Percentiles rank a stretch among this genome's conserved stretches.
Evolutionary conservation across 2,329 filamentous ascomycete species (phyloP).

Genomic region (Chaetomium sp.): DNA sequence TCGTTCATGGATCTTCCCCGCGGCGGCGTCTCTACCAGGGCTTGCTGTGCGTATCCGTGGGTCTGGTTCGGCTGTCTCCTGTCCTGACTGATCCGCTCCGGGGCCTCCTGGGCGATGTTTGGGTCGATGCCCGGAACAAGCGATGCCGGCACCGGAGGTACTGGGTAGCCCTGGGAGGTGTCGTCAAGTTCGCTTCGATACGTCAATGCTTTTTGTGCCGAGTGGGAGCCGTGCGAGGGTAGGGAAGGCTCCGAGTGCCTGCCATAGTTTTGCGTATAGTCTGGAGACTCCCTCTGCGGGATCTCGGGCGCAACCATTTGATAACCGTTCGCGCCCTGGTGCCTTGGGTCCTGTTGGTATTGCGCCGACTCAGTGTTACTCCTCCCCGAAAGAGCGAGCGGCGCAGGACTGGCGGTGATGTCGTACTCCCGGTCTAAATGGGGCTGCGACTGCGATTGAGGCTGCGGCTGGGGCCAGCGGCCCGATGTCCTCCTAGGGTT

Average conservation of each 20-base stretch:
- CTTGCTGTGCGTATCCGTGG: constrained; percentile 49
- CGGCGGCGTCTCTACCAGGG: constrained; percentile 44
- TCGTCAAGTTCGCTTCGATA: constrained; percentile 45
- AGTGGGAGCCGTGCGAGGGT: constrained; percentile 37
- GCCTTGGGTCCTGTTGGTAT: constrained; percentile 24
- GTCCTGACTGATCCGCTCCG: constrained; percentile 60
- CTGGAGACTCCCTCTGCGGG: constrained; percentile 30
- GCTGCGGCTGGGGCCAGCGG: constrained; percentile 29
- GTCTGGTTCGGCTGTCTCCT: constrained; percentile 45
- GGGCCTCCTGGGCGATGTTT: constrained; percentile 56
- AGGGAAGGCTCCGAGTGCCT: constrained; percentile 33
- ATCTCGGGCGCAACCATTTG: constrained; percentile 27
- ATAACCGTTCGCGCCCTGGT: constrained; percentile 39
- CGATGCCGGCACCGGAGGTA: constrained; percentile 57
- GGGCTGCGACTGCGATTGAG: constrained; percentile 26
- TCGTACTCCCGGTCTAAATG: constrained; percentile 43
- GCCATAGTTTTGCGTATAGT: constrained; percentile 32
- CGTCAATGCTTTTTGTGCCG: constrained; percentile 38
- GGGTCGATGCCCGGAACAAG: constrained; percentile 65
- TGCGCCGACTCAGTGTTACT: constrained; percentile 36
- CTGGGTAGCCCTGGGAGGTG: constrained; percentile 42
- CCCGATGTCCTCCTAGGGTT: constrained; percentile 37
- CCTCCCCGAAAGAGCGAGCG: constrained; percentile 48
- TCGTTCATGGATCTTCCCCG: constrained; percentile 47
- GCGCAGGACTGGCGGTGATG: constrained; percentile 46